Percentiles rank a stretch among this genome's conserved stretches.
Evolutionary conservation across 2,329 filamentous ascomycete genomes (phyloP).

Genomic region (Epichloe gansuensis): DNA sequence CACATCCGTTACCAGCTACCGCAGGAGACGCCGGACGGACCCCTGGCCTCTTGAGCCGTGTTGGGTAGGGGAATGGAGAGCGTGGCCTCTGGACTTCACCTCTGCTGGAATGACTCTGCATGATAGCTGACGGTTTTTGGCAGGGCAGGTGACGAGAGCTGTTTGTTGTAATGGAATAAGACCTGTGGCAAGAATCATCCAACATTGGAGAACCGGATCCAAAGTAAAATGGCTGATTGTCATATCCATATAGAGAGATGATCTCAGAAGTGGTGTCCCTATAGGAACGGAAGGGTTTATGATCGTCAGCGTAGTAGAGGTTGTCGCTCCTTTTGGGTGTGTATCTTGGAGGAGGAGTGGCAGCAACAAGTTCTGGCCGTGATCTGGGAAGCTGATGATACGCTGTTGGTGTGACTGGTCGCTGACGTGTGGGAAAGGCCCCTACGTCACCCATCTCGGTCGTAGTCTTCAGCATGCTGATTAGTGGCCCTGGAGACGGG

Average conservation of each 20-base stretch:
- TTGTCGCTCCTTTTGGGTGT: conserved; percentile 20
- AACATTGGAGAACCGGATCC: conserved; percentile 29
- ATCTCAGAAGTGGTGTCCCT: conserved; percentile 41
- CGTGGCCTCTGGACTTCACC: conserved; percentile 36
- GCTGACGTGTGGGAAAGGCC: conserved; percentile 38
- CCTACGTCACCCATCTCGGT: conserved; percentile 55
- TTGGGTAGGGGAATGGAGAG: conserved; percentile 46
- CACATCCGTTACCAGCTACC: conserved; percentile 31
- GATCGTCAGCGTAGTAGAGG: conserved; percentile 25
- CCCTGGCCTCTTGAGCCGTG: conserved; percentile 41
- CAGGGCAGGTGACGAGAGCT: conserved; percentile 33
- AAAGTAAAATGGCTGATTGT: conserved; percentile 32
- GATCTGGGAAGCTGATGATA: conserved; percentile 17
- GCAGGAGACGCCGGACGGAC: conserved; percentile 36
- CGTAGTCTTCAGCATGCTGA: conserved; percentile 52
- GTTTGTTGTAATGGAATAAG: conserved; percentile 42
- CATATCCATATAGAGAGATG: conserved; percentile 41
- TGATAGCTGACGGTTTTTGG: conserved; percentile 33
- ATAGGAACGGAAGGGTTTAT: conserved; percentile 33
- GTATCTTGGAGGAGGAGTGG: conserved; percentile 13
- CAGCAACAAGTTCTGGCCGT: conserved; percentile 19
- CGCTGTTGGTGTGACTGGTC: conserved; percentile 16
- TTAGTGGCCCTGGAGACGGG: conserved; percentile 39
- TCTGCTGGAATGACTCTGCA: conserved; percentile 33
- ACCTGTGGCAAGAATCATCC: conserved; percentile 35